Conservation (phyloP, 2,329 filamentous ascomycete species). For the Trichoderma atrobrunneum region DNA sequence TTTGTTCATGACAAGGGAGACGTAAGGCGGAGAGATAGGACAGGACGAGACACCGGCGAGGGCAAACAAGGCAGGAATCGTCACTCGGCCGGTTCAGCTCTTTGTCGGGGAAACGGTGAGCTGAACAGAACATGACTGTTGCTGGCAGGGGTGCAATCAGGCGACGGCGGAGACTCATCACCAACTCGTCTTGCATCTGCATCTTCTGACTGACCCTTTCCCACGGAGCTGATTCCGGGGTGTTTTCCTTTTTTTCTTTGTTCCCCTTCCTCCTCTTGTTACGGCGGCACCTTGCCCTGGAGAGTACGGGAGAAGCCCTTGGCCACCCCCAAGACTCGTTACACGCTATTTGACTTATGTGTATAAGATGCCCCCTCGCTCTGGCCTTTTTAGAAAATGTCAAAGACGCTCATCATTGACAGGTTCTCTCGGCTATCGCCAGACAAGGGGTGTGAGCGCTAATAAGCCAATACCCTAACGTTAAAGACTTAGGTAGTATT, state of each 20-base stretch:
- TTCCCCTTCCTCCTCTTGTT: not conserved
- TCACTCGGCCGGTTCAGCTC: constrained; percentile 7
- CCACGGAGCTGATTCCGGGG: not conserved
- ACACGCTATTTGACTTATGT: constrained; percentile 1
- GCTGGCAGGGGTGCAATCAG: constrained; percentile 14
- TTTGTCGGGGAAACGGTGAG: not conserved
- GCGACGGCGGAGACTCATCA: constrained; percentile 18
- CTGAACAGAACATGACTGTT: constrained; percentile 12
- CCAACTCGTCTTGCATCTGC: constrained; percentile 2
- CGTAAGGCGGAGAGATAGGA: constrained; percentile 1
- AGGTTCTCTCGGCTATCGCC: constrained; percentile 5
- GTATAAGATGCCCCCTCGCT: constrained; percentile 18
- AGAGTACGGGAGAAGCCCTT: not conserved
- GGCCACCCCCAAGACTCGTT: not conserved
- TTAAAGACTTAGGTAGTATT: not conserved
- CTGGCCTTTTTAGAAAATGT: not conserved
- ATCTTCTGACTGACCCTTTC: constrained; percentile 9
- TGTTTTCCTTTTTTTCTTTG: not conserved
- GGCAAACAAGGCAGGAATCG: constrained; percentile 6
- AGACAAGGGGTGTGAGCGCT: constrained; percentile 11
- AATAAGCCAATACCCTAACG: constrained; percentile 3
- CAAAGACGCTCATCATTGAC: not conserved
- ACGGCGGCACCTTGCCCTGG: not conserved
- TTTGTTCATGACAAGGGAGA: not conserved
- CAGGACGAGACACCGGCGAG: not conserved